Base-by-base conservation (phyloP, 1,284 basidiomycete genomes). In the Mycosarcoma maydis region DNA sequence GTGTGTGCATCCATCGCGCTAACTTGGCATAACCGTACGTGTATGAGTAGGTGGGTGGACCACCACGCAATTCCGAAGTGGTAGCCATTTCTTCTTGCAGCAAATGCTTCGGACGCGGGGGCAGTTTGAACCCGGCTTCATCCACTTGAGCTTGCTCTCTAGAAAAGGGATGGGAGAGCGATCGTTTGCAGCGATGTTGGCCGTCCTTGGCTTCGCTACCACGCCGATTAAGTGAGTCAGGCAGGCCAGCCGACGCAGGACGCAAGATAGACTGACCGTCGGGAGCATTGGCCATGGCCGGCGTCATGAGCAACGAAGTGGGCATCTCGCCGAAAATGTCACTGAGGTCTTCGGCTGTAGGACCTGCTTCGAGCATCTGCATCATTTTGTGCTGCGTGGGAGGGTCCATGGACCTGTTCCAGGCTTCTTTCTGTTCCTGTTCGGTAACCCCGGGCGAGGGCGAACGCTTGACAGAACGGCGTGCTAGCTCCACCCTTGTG, bases 1-100 rank as follows among this genome's bases (percentile, higher is more conserved):
- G 58, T 3, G 59, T 60, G 19, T 72, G 58, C 64, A 72, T 72
- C 69, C 69, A 72, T 13, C 58, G 49, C 0, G 69, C 69, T 2
- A 72, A 38, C 33, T 72, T 72, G 52, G 69, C 69, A 24, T 68
- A 72, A 8, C 69, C 69, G 36, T 62, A 72, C 9, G 69, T 68
- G 46, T 68, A 72, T 8, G 51, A 59, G 48, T 72, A 67, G 10
- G 42, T 33, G 14, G 32, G 46, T 1, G 48, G 32, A 2, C 56
- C 69, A n/a, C 61, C 55, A 19, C 49, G 52, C 37, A 68, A 40
- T 32, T 56, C 59, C 5, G 64, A 38, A 1, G 59, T 51, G 2
- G 64, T 68, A 6, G 58, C 62, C 30, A 45, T 29, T 19, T 68
- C 69, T 34, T 72, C 69, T 9, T 68, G 69, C 34, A 66, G 34